These are phyloP conservation scores for Fusarium solani-melongenae DNA, from an alignment of 2,329 filamentous ascomycete genomes.

Conservation along the genomic window DNA sequence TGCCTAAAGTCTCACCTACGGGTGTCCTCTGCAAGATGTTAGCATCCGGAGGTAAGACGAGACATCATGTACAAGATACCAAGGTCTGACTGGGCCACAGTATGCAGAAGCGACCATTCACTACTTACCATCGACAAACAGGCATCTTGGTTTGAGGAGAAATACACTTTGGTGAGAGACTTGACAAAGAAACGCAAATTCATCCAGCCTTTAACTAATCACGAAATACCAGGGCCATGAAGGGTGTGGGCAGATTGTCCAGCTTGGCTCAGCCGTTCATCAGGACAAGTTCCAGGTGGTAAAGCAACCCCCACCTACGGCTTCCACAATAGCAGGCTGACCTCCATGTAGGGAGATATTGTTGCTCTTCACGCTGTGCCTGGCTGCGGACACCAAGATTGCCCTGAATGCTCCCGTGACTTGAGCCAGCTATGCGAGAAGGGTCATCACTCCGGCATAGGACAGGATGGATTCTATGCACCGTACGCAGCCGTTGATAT, in stretches of 20 bases:
- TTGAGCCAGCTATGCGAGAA: slow-evolving; percentile 51
- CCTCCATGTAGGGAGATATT: slow-evolving; percentile 26
- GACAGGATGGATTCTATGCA: slow-evolving; percentile 56
- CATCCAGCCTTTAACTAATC: background rate
- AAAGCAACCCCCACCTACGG: fast-evolving
- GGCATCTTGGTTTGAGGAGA: slow-evolving; percentile 33
- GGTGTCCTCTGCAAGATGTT: slow-evolving; percentile 27
- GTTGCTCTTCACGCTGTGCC: slow-evolving; percentile 38
- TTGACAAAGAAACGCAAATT: background rate
- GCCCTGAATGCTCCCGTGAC: slow-evolving; percentile 52
- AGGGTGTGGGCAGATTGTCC: slow-evolving; percentile 31
- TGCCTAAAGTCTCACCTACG: background rate
- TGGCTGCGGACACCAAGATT: slow-evolving; percentile 18
- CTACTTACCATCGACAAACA: slow-evolving; percentile 34
- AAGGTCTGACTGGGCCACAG: background rate
- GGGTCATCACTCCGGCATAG: slow-evolving; percentile 55
- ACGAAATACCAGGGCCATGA: slow-evolving; percentile 24
- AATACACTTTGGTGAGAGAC: slow-evolving; percentile 23
- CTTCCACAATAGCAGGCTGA: background rate
- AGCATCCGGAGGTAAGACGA: slow-evolving; percentile 18
- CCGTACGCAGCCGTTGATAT: slow-evolving; percentile 50
- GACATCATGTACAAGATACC: background rate
- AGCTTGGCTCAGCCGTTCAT: slow-evolving; percentile 7
- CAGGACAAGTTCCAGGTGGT: slow-evolving; percentile 14
- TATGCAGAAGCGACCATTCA: slow-evolving; percentile 29